Percentiles rank a stretch among this genome's conserved stretches.
Evolutionary conservation across 768 basidiomycete genomes (phyloP).

Genomic region (Pisolithus orientalis): DNA sequence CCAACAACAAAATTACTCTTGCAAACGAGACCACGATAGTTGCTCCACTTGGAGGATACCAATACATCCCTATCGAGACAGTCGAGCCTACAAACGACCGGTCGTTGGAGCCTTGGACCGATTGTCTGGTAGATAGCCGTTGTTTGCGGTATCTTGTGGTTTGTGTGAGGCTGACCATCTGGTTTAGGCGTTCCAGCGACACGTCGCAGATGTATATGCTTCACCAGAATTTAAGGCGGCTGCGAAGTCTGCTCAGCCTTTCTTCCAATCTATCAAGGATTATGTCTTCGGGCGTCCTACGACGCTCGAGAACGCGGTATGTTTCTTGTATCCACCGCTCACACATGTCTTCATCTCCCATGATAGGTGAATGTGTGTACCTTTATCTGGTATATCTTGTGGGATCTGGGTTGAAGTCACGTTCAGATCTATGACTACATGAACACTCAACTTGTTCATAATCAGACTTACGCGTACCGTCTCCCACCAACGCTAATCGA

Average conservation of each 20-base stretch:
- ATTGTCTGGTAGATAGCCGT: constrained; percentile 32
- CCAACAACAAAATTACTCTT: constrained; percentile 11
- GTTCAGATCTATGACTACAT: constrained; percentile 31
- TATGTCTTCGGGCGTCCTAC: constrained; percentile 21
- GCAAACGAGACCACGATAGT: constrained; percentile 11
- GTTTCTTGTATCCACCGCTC: constrained; percentile 5
- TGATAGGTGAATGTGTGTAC: background rate
- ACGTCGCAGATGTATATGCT: constrained; percentile 22
- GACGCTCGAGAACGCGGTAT: constrained; percentile 25
- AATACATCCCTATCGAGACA: constrained; percentile 14
- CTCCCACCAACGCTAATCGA: constrained; percentile 20
- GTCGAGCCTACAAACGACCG: constrained; percentile 20
- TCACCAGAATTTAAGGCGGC: constrained; percentile 20
- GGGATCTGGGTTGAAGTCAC: background rate
- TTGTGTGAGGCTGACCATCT: background rate
- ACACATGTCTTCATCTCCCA: background rate
- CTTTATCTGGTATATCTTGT: constrained; percentile 17
- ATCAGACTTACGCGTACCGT: constrained; percentile 24
- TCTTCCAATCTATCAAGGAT: constrained; percentile 20
- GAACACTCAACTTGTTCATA: constrained; percentile 35
- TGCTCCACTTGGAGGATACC: constrained; percentile 11
- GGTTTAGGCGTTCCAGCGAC: constrained; percentile 13
- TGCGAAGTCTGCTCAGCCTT: constrained; percentile 14
- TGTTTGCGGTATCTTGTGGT: background rate
- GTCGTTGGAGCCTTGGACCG: constrained; percentile 60